phyloP scores from a whole-genome alignment of 352 stramenopile genomes.

The Peronospora farinosa region DNA sequence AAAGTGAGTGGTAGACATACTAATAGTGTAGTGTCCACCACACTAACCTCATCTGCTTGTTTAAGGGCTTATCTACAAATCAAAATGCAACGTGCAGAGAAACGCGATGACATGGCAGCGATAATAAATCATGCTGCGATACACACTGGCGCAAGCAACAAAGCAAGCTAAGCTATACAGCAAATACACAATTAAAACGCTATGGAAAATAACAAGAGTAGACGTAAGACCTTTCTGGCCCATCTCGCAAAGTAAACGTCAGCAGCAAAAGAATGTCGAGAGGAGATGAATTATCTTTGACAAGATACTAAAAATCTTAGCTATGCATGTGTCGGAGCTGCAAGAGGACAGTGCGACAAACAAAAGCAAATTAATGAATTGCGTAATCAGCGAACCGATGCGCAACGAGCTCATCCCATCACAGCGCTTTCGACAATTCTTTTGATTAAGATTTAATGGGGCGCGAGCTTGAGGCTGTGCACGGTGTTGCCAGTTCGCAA shows the following conservation, averaged over 20 bases:
- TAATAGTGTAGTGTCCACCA: too few relatives aligned
- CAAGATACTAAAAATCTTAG: constrained; percentile 38
- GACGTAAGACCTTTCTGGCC: constrained; percentile 20
- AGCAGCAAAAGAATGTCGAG: constrained; percentile 13
- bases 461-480: constrained; percentile 21
- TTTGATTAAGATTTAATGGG: constrained; percentile 23
- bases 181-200: constrained; percentile 20
- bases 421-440: constrained; percentile 15
- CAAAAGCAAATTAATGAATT: constrained; percentile 49
- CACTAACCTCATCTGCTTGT: too few relatives aligned
- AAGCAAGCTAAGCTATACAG: constrained; percentile 16
- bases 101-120: constrained; percentile 36
- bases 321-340: constrained; percentile 41
- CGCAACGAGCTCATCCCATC: constrained; percentile 31
- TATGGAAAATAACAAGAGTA: constrained; percentile 23
- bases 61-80: not conserved
- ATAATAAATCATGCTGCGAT: constrained; percentile 34
- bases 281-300: constrained; percentile 29
- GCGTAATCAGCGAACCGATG: constrained; percentile 44
- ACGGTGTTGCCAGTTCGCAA: constrained; percentile 11
- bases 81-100: constrained; percentile 22
- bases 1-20: too few relatives aligned
- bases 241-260: constrained; percentile 26
- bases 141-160: constrained; percentile 24
- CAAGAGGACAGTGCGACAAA: constrained; percentile 44